Conservation (phyloP, 768 basidiomycete species). For the Russula brevipes region DNA sequence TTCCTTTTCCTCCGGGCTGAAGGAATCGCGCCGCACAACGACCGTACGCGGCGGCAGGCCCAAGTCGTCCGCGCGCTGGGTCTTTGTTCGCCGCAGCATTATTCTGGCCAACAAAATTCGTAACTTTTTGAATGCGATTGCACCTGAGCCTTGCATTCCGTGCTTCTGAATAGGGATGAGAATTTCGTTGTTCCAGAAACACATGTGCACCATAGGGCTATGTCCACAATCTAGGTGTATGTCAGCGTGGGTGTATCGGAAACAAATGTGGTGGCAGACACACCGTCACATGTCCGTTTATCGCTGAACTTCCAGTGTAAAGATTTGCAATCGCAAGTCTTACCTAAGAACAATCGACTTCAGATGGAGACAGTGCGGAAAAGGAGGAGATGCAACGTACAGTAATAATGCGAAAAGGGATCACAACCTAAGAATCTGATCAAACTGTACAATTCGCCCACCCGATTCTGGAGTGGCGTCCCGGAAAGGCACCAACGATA, state of each 20-base stretch:
- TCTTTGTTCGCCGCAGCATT: slow-evolving; percentile 93
- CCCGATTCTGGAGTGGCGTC: slow-evolving; percentile 94
- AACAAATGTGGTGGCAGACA: slow-evolving; percentile 24
- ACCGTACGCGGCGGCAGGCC: slow-evolving; percentile 92
- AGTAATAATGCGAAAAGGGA: slow-evolving; percentile 89
- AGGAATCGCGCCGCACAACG: slow-evolving; percentile 82
- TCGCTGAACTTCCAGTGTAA: slow-evolving; percentile 92
- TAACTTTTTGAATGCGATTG: slow-evolving; percentile 85
- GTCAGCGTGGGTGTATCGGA: slow-evolving; percentile 1
- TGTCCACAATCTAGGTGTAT: slow-evolving; percentile 64
- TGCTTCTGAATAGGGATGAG: slow-evolving; percentile 92
- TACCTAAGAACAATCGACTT: slow-evolving; percentile 47
- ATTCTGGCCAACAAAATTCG: slow-evolving; percentile 83
- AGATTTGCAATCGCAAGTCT: slow-evolving; percentile 88
- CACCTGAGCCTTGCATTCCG: slow-evolving; percentile 77
- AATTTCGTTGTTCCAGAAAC: slow-evolving; percentile 97
- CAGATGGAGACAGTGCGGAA: neutral
- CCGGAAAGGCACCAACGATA: slow-evolving; percentile 96
- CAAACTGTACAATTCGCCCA: slow-evolving; percentile 97
- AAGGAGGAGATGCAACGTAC: slow-evolving; percentile 38
- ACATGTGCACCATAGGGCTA: slow-evolving; percentile 84
- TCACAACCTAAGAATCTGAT: slow-evolving; percentile 91
- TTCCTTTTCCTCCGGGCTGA: slow-evolving; percentile 97
- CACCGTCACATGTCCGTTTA: slow-evolving; percentile 79
- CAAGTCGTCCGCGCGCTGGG: slow-evolving; percentile 92